Conservation (phyloP, 1,139 yeast genomes). For the Yarrowia galli region DNA sequence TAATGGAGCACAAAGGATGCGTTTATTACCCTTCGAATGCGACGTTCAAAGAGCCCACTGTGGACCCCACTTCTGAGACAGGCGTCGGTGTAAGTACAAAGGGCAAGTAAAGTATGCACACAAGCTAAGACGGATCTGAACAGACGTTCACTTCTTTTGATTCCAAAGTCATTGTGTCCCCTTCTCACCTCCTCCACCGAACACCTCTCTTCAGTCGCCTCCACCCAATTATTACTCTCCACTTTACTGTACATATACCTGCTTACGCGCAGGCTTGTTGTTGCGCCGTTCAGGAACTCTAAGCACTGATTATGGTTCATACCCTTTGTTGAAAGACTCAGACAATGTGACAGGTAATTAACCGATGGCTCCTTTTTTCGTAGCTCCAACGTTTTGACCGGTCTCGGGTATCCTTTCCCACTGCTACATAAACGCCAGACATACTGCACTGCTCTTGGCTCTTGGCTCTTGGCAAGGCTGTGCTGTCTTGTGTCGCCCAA, state of each 20-base stretch:
- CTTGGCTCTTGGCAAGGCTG: conserved; percentile 24
- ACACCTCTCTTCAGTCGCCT: neutral
- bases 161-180: no score
- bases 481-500: neutral
- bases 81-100: neutral
- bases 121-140: neutral
- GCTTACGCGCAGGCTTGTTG: neutral
- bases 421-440: neutral
- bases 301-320: neutral
- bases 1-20: no score
- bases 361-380: conserved; percentile 1
- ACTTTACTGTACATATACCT: neutral
- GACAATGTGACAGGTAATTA: neutral
- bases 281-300: neutral
- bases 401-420: neutral
- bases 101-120: neutral
- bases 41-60: neutral
- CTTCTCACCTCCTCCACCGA: neutral
- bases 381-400: neutral
- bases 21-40: no score
- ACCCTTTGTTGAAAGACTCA: neutral
- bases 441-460: conserved; percentile 1
- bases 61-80: neutral
- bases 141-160: neutral
- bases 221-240: conserved; percentile 1